Base-by-base conservation (phyloP, 73 alveolate genomes). In the Paramecium tetraurelia region DNA sequence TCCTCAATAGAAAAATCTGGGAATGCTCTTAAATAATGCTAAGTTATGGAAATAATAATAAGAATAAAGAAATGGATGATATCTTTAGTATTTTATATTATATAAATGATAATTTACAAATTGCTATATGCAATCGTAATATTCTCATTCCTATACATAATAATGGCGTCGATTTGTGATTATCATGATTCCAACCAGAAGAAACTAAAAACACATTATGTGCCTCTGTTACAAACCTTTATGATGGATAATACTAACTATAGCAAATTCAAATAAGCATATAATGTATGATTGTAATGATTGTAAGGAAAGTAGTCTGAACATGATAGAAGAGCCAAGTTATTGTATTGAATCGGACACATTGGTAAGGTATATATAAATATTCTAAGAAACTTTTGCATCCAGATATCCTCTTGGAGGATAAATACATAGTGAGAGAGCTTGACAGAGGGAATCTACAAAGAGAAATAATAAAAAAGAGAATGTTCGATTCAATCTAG, bases 331-430 rank as follows among this genome's bases (percentile, higher is more conserved):
- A 10, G 90, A 80, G 12, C 90, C 90, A 43, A 22, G 29, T 44
- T 80, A 80, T 80, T 80, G 90, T 46, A 24, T 31, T 10, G 90
- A 80, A 44, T 80, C 90, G 43, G 90, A 80, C 24, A 80, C 57
- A 31, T 80, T 31, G 12, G 69, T 53, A 53, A 5, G 21, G n/a
- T 46, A 18, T 53, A 18, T 18, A 16, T n/a, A 53, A n/a, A 48
- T 48, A 40, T 40, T 6, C 21, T 53, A 18, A 53, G 69, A 80
- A 80, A 48, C 38, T 80, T 22, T 80, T 80, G 31, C 90, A 80
- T 80, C 90, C 90, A 27, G 90, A 80, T 80, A 46, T 80, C 21
- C 33, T 72, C 3, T 35, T 80, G 50, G 10, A 40, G 0, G 90
- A 80, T 80, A 21, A 48, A 80, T 80, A 80, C 21, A 18, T 80